These are phyloP conservation scores for Hericium rajendrae DNA, from an alignment of 768 basidiomycete genomes.

Conservation along the genomic window DNA sequence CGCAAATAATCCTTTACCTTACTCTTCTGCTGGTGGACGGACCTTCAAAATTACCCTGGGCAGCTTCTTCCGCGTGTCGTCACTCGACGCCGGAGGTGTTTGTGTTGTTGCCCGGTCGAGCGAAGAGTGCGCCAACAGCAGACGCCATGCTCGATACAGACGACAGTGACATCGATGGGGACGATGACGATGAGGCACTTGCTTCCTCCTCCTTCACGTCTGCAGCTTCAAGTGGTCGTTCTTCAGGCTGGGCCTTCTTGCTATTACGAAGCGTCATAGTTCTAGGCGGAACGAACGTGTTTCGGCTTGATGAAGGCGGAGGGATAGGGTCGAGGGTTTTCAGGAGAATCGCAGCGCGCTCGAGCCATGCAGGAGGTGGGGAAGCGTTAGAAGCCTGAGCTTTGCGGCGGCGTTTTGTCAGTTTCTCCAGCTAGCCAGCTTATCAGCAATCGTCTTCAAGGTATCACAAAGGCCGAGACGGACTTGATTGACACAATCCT, in stretches of 20 bases:
- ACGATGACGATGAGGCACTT: too few relatives aligned
- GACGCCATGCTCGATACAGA: too few relatives aligned
- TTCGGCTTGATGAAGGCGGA: not conserved
- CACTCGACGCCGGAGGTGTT: not conserved
- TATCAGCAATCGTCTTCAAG: not conserved
- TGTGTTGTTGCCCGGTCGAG: too few relatives aligned
- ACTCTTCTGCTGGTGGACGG: conserved; percentile 4
- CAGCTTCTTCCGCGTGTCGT: conserved; percentile 6
- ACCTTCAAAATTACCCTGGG: conserved; percentile 13
- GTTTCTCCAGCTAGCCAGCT: conserved; percentile 5
- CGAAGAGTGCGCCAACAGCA: too few relatives aligned
- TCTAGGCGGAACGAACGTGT: conserved; percentile 4
- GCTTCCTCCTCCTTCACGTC: too few relatives aligned
- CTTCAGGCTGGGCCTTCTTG: not conserved
- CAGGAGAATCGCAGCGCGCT: conserved; percentile 9
- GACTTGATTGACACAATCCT: conserved; percentile 10
- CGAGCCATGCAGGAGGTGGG: conserved; percentile 6
- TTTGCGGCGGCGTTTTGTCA: conserved; percentile 8
- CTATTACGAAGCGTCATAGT: conserved; percentile 9
- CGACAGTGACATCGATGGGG: too few relatives aligned
- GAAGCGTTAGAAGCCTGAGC: not conserved
- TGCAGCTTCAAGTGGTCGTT: too few relatives aligned
- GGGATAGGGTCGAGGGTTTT: conserved; percentile 2
- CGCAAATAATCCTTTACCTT: too few relatives aligned
- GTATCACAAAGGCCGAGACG: not conserved